A percentile compares a stretch with the other conserved stretches of the same genome.
Evolutionary conservation across 2,329 filamentous ascomycete genomes (phyloP).

Genomic region (Cyphellophora attinorum): DNA sequence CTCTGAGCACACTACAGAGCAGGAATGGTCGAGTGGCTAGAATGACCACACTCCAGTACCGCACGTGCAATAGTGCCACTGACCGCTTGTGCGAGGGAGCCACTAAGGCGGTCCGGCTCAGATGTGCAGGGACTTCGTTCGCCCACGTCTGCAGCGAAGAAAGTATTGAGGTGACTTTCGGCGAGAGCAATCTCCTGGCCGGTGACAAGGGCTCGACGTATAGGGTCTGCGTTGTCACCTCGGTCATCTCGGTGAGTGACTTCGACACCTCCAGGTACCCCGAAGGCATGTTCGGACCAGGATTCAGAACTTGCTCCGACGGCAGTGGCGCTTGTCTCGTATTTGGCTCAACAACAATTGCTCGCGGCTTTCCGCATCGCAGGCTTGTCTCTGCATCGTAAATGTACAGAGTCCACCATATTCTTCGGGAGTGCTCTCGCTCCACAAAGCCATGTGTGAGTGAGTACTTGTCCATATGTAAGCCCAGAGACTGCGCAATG

Average conservation of each 20-base stretch:
- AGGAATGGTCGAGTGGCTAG: slow-evolving; percentile 2
- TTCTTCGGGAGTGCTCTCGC: slow-evolving; percentile 26
- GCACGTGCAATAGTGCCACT: slow-evolving; percentile 1
- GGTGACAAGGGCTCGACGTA: slow-evolving; percentile 1
- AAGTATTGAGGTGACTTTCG: neutral
- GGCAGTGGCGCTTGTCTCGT: neutral
- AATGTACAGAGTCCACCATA: slow-evolving; percentile 31
- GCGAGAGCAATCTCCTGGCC: neutral
- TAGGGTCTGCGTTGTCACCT: neutral
- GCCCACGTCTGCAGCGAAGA: neutral
- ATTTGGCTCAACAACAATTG: neutral
- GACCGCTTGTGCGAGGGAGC: neutral
- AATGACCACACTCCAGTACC: slow-evolving; percentile 2
- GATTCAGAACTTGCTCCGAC: slow-evolving; percentile 2
- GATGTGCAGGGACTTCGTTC: neutral
- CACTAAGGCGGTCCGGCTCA: neutral
- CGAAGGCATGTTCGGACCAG: slow-evolving; percentile 1
- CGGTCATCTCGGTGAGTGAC: slow-evolving; percentile 1
- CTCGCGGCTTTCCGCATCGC: neutral
- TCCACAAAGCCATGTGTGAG: slow-evolving; percentile 21
- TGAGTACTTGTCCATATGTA: slow-evolving; percentile 3
- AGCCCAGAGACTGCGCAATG: slow-evolving; percentile 1
- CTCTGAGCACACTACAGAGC: slow-evolving; percentile 1
- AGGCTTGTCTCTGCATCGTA: slow-evolving; percentile 19
- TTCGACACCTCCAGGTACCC: neutral